A percentile compares a stretch with the other conserved stretches of the same genome.
Evolutionary conservation across 257 asterid species (phyloP).

Genomic region (Nicotiana noctiflora): DNA sequence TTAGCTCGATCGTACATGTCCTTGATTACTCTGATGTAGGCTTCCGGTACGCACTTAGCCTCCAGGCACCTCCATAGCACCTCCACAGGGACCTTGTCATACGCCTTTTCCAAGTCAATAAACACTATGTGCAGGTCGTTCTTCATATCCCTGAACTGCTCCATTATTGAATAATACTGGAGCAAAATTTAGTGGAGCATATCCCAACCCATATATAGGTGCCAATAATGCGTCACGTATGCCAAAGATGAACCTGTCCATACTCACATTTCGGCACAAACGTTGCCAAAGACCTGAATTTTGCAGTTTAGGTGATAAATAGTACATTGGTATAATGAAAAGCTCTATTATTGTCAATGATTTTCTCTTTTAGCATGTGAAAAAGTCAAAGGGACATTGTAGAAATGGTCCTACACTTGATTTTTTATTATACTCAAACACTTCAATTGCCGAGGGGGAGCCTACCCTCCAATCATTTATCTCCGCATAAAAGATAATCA

Average conservation of each 20-base stretch:
- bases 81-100: too few relatives aligned
- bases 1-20: too few relatives aligned
- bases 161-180: too few relatives aligned
- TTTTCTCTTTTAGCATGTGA: constrained; percentile 9
- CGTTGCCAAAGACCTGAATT: not conserved
- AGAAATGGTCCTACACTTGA: constrained; percentile 7
- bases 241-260: not conserved
- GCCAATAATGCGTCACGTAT: not conserved
- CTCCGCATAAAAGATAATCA: not conserved
- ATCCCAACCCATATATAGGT: not conserved
- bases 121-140: too few relatives aligned
- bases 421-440: not conserved
- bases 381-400: not conserved
- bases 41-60: too few relatives aligned
- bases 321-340: not conserved
- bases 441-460: not conserved
- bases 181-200: too few relatives aligned
- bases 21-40: too few relatives aligned
- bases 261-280: not conserved
- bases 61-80: too few relatives aligned
- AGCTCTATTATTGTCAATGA: not conserved
- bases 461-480: not conserved
- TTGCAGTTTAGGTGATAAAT: not conserved
- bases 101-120: too few relatives aligned
- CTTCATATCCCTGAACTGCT: too few relatives aligned